phyloP scores from a whole-genome alignment of 2,329 filamentous ascomycete species.

The Alternaria postmessia region DNA sequence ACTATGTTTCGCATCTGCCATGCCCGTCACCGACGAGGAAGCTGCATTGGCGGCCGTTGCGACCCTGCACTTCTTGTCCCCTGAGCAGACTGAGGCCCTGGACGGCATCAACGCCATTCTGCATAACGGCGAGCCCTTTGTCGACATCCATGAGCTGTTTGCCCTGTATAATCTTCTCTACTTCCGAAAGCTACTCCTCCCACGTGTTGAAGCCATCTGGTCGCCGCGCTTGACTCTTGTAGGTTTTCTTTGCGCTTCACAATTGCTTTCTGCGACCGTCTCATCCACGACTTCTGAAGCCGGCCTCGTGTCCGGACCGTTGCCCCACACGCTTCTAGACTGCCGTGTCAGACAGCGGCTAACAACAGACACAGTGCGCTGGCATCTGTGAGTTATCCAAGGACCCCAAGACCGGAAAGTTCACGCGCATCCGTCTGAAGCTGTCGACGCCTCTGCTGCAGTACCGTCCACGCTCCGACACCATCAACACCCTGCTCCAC shows the following conservation, averaged over 20 bases:
- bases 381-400: slow-evolving; percentile 56
- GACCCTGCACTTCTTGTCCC: slow-evolving; percentile 43
- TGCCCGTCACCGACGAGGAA: slow-evolving; percentile 54
- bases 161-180: slow-evolving; percentile 53
- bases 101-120: slow-evolving; percentile 50
- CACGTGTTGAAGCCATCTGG: slow-evolving; percentile 55
- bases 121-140: slow-evolving; percentile 49
- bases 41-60: slow-evolving; percentile 51
- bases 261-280: slow-evolving; percentile 20
- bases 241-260: slow-evolving; percentile 11
- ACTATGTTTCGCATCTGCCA: slow-evolving; percentile 22
- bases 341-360: slow-evolving; percentile 22
- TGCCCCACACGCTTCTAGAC: slow-evolving; percentile 22
- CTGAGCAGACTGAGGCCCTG: slow-evolving; percentile 46
- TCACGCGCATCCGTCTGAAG: slow-evolving; percentile 53
- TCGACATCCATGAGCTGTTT: slow-evolving; percentile 54
- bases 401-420: slow-evolving; percentile 47
- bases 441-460: slow-evolving; percentile 56
- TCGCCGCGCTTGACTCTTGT: slow-evolving; percentile 54
- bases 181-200: slow-evolving; percentile 51
- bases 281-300: slow-evolving; percentile 13
- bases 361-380: slow-evolving; percentile 47
- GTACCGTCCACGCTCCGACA: slow-evolving; percentile 54
- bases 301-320: slow-evolving; percentile 10
- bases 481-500: slow-evolving; percentile 55